Evolutionary conservation across 352 stramenopile species (phyloP).

Genomic region (Phytophthora melonis): DNA sequence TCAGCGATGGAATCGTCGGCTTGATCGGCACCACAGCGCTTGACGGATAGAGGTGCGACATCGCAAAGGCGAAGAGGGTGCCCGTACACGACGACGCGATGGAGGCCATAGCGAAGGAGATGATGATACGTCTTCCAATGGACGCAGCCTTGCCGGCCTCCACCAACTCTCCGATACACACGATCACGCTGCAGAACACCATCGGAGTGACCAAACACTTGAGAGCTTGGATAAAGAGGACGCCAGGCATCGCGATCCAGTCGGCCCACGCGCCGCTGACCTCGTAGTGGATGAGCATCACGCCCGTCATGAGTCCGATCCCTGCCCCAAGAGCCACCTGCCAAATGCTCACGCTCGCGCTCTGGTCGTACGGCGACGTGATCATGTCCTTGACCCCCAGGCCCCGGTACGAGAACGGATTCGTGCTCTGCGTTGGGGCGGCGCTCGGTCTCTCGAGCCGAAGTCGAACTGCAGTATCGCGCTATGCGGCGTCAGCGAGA

Average conservation of each 20-base stretch:
- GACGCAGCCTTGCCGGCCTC: slow-evolving; percentile 61
- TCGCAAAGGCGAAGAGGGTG: slow-evolving; percentile 55
- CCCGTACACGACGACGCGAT: slow-evolving; percentile 60
- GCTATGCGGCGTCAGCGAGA: slow-evolving; percentile 45
- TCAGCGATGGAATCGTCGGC: slow-evolving; percentile 39
- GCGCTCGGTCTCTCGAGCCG: slow-evolving; percentile 29
- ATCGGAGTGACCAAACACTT: slow-evolving; percentile 77
- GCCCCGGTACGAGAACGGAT: slow-evolving; percentile 33
- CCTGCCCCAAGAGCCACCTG: slow-evolving; percentile 52
- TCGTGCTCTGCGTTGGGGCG: slow-evolving; percentile 12
- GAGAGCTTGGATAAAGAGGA: slow-evolving; percentile 70
- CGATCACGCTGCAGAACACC: slow-evolving; percentile 74
- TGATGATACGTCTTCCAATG: slow-evolving; percentile 59
- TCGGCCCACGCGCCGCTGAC: slow-evolving; percentile 43
- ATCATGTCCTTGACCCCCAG: slow-evolving; percentile 63
- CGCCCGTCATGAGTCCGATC: slow-evolving; percentile 53
- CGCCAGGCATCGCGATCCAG: slow-evolving; percentile 67
- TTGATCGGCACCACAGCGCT: slow-evolving; percentile 38
- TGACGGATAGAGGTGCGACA: slow-evolving; percentile 47
- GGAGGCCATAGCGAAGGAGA: slow-evolving; percentile 52
- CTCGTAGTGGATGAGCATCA: slow-evolving; percentile 53
- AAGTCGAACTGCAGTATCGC: slow-evolving; percentile 43
- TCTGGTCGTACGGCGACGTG: slow-evolving; percentile 54
- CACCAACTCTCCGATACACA: slow-evolving; percentile 69
- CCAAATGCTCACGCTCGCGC: slow-evolving; percentile 53